Conservation (phyloP, 495 filamentous ascomycete genomes). For the Aspergillus sclerotioniger region DNA sequence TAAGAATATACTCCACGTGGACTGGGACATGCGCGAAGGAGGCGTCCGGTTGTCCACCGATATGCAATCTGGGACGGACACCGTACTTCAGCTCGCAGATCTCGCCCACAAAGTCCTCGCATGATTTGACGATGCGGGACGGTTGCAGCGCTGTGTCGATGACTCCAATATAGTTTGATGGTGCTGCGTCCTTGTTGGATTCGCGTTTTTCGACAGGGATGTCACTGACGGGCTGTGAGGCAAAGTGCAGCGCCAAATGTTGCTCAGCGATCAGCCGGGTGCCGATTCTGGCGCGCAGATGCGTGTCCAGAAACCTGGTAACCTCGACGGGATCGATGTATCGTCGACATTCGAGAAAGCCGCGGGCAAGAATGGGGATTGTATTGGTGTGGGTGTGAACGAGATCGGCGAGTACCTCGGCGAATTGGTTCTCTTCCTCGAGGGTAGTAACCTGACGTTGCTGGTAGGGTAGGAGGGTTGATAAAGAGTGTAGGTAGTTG, state of each 20-base stretch:
- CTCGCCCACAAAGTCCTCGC: constrained; percentile 86
- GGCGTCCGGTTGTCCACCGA: constrained; percentile 79
- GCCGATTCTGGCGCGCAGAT: constrained; percentile 89
- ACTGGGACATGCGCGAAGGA: constrained; percentile 89
- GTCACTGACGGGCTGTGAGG: constrained; percentile 66
- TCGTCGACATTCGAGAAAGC: constrained; percentile 85
- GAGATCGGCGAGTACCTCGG: constrained; percentile 86
- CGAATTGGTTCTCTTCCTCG: constrained; percentile 87
- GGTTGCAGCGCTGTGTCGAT: constrained; percentile 91
- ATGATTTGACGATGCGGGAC: constrained; percentile 71
- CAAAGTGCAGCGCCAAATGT: constrained; percentile 89
- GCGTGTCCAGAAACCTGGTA: constrained; percentile 88
- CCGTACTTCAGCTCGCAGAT: constrained; percentile 97
- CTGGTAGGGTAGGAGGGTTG: constrained; percentile 82
- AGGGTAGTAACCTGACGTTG: constrained; percentile 72
- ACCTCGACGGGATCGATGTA: constrained; percentile 81
- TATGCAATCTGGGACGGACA: constrained; percentile 73
- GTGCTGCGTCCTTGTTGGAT: constrained; percentile 42
- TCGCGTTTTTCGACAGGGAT: constrained; percentile 11
- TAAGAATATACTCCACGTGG: constrained; percentile 95
- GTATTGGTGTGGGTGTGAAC: constrained; percentile 92
- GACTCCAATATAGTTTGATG: constrained; percentile 84
- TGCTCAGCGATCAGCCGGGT: constrained; percentile 94
- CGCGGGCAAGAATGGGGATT: constrained; percentile 85
- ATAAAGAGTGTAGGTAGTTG: constrained; percentile 90